Conservation (phyloP, 228 moss, liverwort and hornwort species). For the Sphagnum magellanicum region DNA sequence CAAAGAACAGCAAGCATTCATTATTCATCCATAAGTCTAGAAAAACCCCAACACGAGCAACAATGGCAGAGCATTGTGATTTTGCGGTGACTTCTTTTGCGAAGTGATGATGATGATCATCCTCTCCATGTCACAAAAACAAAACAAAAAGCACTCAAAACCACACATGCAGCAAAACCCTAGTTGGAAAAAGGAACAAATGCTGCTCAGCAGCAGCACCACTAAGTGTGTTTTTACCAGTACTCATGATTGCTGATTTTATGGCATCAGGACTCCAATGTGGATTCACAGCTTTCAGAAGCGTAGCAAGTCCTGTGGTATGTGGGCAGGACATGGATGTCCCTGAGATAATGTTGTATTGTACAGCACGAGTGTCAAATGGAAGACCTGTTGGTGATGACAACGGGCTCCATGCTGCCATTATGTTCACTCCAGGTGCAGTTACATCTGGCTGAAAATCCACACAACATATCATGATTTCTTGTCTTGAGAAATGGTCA, state of each 20-base stretch:
- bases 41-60: not conserved
- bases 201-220: not conserved
- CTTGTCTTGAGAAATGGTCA: no score
- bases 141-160: not conserved
- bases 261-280: conserved; percentile 14
- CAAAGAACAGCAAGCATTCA: not conserved
- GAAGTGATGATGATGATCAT: conserved; percentile 27
- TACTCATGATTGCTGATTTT: conserved; percentile 12
- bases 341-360: conserved; percentile 8
- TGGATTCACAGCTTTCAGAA: conserved; percentile 3
- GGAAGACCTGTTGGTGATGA: not conserved
- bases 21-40: not conserved
- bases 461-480: no score
- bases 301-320: conserved; percentile 3
- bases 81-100: no score
- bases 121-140: conserved; percentile 29
- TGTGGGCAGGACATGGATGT: conserved; percentile 17
- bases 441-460: conserved; percentile 3
- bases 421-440: conserved; percentile 2
- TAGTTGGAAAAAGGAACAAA: no score
- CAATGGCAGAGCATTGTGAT: not conserved
- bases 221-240: conserved; percentile 3
- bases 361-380: not conserved
- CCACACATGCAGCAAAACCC: not conserved
- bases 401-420: conserved; percentile 2